A percentile compares a stretch with the other conserved stretches of the same genome.
Evolutionary conservation across 1,139 yeast genomes (phyloP).

Genomic region (Saccharomyces hybrid): DNA sequence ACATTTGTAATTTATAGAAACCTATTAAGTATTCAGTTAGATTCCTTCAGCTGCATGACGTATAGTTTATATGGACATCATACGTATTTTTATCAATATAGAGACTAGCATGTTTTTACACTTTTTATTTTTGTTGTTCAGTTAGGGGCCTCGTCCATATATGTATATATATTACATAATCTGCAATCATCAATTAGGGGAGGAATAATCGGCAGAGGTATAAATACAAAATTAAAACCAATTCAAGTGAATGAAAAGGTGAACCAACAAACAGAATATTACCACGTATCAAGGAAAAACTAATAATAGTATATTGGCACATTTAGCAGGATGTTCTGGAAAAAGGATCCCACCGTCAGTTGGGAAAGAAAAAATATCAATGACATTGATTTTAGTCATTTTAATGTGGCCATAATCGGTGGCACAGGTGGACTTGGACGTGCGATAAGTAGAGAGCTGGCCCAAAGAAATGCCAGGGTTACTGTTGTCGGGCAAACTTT

Average conservation of each 20-base stretch:
- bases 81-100: no score
- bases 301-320: background rate
- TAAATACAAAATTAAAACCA: background rate
- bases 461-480: conserved; percentile 29
- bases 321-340: background rate
- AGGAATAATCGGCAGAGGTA: background rate
- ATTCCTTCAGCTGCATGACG: background rate
- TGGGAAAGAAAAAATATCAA: conserved; percentile 1
- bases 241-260: background rate
- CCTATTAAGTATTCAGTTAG: background rate
- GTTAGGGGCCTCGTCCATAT: background rate
- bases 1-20: background rate
- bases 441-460: conserved; percentile 25
- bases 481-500: conserved; percentile 35
- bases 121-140: background rate
- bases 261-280: background rate
- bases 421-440: conserved; percentile 38
- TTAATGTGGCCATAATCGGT: conserved; percentile 32
- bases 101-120: no score
- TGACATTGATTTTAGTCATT: background rate
- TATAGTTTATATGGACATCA: no score
- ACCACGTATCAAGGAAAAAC: background rate
- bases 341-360: conserved; percentile 3
- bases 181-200: background rate
- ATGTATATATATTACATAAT: background rate